Evolutionary conservation across 106 monocot species (phyloP).

Genomic region (Ottelia alismoides): DNA sequence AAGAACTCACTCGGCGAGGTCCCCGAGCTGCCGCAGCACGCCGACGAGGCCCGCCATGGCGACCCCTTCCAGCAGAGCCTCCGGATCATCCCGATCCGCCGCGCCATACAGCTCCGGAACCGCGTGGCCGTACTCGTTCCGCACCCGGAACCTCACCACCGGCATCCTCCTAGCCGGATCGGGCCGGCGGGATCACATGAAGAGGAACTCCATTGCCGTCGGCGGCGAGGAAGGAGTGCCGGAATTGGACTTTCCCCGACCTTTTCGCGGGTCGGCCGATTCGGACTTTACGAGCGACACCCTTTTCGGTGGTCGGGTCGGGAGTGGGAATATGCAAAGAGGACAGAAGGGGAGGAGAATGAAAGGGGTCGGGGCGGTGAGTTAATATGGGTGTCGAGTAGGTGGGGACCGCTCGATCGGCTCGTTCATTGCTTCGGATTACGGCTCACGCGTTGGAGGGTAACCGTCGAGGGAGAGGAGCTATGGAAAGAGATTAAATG

Average conservation of each 20-base stretch:
- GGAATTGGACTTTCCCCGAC: not conserved
- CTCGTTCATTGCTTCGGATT: too few species aligned
- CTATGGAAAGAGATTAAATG: too few species aligned
- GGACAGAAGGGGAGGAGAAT: not conserved
- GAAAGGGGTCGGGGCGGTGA: too few species aligned
- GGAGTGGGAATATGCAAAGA: not conserved
- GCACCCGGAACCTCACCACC: constrained; percentile 65
- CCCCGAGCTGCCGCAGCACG: constrained; percentile 91
- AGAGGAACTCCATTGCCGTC: not conserved
- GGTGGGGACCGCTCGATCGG: too few species aligned
- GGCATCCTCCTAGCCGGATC: constrained; percentile 73
- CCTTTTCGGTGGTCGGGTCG: too few species aligned
- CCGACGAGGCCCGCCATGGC: constrained; percentile 99
- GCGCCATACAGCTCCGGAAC: constrained; percentile 69
- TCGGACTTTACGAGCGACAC: too few species aligned
- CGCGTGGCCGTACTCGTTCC: constrained; percentile 82
- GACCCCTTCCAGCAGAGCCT: constrained; percentile 94
- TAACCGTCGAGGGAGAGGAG: too few species aligned
- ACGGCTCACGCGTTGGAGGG: too few species aligned
- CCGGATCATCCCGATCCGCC: constrained; percentile 78
- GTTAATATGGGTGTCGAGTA: too few species aligned
- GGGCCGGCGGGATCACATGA: not conserved
- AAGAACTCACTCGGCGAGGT: constrained; percentile 75
- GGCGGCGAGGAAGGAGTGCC: not conserved
- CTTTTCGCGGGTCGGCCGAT: too few species aligned